Evolutionary conservation across 148 eudicot genomes (phyloP).

Genomic region (Persicaria maculosa): DNA sequence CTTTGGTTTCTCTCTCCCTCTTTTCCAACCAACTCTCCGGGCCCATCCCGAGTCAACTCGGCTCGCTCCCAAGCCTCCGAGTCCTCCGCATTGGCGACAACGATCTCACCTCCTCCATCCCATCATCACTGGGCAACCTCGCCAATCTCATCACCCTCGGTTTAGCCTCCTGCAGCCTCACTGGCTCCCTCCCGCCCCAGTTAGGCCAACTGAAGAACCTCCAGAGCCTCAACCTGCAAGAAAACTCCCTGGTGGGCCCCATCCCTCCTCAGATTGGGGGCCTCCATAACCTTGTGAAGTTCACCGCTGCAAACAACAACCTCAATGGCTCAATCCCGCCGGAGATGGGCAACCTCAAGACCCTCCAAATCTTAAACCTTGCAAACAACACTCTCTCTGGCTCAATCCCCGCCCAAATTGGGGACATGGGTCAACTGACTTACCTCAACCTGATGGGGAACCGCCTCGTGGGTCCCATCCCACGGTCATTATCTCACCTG

Average conservation of each 20-base stretch:
- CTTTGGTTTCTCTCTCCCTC: constrained; percentile 51
- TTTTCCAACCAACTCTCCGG: constrained; percentile 79
- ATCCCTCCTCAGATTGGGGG: constrained; percentile 60
- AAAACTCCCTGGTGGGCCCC: constrained; percentile 53
- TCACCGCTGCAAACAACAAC: constrained; percentile 57
- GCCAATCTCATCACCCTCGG: constrained; percentile 56
- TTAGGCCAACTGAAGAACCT: constrained; percentile 42
- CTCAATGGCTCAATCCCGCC: constrained; percentile 61
- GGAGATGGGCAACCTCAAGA: constrained; percentile 39
- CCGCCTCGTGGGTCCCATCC: constrained; percentile 58
- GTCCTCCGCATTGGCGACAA: constrained; percentile 80
- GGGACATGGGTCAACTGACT: constrained; percentile 48
- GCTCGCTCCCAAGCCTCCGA: constrained; percentile 42
- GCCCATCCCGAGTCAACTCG: constrained; percentile 60
- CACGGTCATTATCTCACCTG: constrained; percentile 41
- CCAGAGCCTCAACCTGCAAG: constrained; percentile 49
- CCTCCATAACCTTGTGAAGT: constrained; percentile 40
- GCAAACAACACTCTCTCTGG: constrained; percentile 71
- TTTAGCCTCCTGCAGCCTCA: constrained; percentile 66
- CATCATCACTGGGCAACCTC: constrained; percentile 50
- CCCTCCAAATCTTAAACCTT: constrained; percentile 53
- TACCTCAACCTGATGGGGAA: constrained; percentile 83
- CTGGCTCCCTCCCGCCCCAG: constrained; percentile 56
- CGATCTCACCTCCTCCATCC: constrained; percentile 56
- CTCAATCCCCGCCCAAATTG: constrained; percentile 50